Conservation (phyloP, 306 rosid genomes). For the Luffa acutangula region DNA sequence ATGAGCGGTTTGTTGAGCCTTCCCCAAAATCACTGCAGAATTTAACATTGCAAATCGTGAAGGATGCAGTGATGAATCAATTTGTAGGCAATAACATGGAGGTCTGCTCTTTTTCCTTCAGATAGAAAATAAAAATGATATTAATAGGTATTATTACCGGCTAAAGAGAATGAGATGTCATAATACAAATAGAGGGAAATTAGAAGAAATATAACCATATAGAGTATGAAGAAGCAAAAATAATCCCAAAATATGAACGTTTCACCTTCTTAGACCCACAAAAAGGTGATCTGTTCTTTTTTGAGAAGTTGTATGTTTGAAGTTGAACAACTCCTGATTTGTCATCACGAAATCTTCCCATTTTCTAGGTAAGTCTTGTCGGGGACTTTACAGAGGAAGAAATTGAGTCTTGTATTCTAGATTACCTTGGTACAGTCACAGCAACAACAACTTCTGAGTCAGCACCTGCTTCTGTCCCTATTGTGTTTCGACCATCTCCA, state of each 20-base stretch:
- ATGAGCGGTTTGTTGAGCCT: constrained; percentile 94
- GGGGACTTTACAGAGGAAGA: constrained; percentile 91
- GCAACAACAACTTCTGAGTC: constrained; percentile 26
- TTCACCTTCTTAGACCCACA: neutral
- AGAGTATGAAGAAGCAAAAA: neutral
- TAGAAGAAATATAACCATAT: neutral
- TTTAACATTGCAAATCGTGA: constrained; percentile 77
- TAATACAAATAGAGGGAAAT: neutral
- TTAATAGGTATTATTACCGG: neutral
- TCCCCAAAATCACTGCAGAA: constrained; percentile 75
- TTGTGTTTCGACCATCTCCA: constrained; percentile 61
- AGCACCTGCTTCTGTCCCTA: constrained; percentile 36
- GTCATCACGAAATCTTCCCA: neutral
- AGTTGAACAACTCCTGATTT: constrained; percentile 7
- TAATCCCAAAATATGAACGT: neutral
- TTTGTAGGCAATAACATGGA: constrained; percentile 94
- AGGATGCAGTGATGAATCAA: constrained; percentile 87
- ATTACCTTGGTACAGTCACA: constrained; percentile 86
- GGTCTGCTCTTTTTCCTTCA: constrained; percentile 33
- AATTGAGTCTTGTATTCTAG: constrained; percentile 84
- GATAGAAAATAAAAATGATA: neutral
- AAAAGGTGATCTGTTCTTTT: constrained; percentile 5
- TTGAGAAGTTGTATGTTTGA: constrained; percentile 12
- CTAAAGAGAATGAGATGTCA: neutral
- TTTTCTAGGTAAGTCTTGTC: constrained; percentile 70